Conservation (phyloP, 192 early-diverging fungal genomes). For the Backusella tuberculispora region DNA sequence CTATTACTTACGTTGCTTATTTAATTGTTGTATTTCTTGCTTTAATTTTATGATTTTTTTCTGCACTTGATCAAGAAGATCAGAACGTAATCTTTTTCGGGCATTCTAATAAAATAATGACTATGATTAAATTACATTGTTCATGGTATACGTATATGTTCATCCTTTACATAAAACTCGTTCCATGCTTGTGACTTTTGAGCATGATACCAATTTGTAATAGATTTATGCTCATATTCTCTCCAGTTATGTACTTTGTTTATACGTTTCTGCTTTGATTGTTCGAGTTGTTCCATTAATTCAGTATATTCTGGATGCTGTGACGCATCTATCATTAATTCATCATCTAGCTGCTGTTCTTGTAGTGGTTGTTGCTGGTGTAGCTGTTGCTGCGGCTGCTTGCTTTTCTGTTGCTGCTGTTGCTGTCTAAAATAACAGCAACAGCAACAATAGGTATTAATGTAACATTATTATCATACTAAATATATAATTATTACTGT, state of each 20-base stretch:
- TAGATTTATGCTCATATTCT: neutral
- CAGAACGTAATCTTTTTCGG: slow-evolving; percentile 2
- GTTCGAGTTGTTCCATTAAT: slow-evolving; percentile 14
- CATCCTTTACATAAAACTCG: slow-evolving; percentile 20
- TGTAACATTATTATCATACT: neutral
- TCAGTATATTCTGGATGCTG: slow-evolving; percentile 21
- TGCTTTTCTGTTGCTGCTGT: neutral
- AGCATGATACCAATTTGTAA: slow-evolving; percentile 16
- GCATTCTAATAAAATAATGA: neutral
- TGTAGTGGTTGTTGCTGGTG: neutral
- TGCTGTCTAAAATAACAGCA: neutral
- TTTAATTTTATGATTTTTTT: slow-evolving; percentile 1
- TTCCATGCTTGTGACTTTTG: slow-evolving; percentile 23
- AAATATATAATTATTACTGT: neutral
- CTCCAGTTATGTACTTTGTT: slow-evolving; percentile 6
- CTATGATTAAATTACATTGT: neutral
- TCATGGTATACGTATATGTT: neutral
- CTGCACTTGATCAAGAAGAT: slow-evolving; percentile 16
- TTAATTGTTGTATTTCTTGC: slow-evolving; percentile 14
- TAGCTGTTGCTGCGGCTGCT: neutral
- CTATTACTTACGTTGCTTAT: neutral
- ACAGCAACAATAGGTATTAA: neutral
- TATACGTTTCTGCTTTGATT: slow-evolving; percentile 7
- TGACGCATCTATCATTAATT: neutral
- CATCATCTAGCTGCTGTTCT: neutral